Base-by-base conservation (phyloP, 345 rosid species). In the Melastoma malabathricum region DNA sequence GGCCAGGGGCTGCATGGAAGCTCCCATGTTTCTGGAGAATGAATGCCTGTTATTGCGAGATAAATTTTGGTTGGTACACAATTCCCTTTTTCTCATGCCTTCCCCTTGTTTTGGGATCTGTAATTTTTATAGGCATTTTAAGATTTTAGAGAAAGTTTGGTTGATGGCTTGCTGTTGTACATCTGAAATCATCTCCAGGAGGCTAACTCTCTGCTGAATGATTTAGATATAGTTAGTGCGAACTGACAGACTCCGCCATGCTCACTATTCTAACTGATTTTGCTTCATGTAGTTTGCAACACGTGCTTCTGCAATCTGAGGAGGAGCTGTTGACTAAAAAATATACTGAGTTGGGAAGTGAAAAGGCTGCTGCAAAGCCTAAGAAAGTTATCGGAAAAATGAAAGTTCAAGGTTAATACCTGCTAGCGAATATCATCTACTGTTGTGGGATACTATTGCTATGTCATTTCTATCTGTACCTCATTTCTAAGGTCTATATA, bases 1-100 rank as follows among this genome's bases (percentile, higher is more conserved):
- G 98, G 92, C 98, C 47, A 80, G 75, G 73, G 95, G 98, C 52
- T 92, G 98, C 73, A 71, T 71, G 93, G 96, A 92, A 67, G 95
- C 98, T 73, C 98, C 98, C 15, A 72, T 80, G 78, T 92, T 84
- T 68, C 68, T 92, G 67, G 95, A 92, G 53, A 80, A 87, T 61
- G 98, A 92, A 72, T 92, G 98, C 70, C 80, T 79, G 59, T 64
- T 87, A 43, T 64, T 92, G 34, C 84, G 98, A 53, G 89, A 87
- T 56, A 64, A 89, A 62, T 92, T 92, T 63, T 75, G 96, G 97
- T 89, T 69, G 72, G 86, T 62, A 51, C 31, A 12, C 16, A 55
- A 51, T 54, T 62, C 58, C 43, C 15, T 54, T 34, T 6, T 34
- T 34, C 41, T 34, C 10, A 12, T 12, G 12, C 2, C 41, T 34